Evolutionary conservation across 805 yeast genomes (phyloP).

Genomic region (Ogataea haglerorum): DNA sequence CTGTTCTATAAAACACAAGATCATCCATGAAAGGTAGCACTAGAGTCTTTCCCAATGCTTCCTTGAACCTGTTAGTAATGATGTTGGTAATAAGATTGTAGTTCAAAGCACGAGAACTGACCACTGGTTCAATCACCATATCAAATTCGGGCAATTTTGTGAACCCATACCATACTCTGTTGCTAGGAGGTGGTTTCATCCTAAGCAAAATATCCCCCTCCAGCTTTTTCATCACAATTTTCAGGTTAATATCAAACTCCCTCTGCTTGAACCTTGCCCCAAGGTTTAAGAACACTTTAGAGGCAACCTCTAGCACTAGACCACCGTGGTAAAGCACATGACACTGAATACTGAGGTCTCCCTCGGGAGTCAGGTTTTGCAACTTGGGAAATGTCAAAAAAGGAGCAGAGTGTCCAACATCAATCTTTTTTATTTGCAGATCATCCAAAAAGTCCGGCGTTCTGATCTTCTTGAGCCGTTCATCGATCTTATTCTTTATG

Average conservation of each 20-base stretch:
- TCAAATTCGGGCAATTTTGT: conserved; percentile 73
- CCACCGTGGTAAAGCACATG: conserved; percentile 72
- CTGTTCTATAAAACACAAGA: conserved; percentile 63
- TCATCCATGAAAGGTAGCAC: conserved; percentile 92
- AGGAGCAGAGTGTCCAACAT: conserved; percentile 81
- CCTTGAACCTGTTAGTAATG: conserved; percentile 74
- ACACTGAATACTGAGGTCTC: conserved; percentile 59
- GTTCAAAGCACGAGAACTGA: conserved; percentile 77
- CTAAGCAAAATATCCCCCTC: conserved; percentile 70
- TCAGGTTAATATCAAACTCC: conserved; percentile 71
- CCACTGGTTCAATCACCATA: conserved; percentile 82
- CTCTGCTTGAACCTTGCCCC: conserved; percentile 70
- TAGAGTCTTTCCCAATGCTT: conserved; percentile 71
- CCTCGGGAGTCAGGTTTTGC: conserved; percentile 72
- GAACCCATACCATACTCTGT: conserved; percentile 87
- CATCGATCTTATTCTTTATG: conserved; percentile 57
- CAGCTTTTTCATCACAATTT: conserved; percentile 62
- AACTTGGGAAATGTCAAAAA: conserved; percentile 69
- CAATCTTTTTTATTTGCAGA: conserved; percentile 65
- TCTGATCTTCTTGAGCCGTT: conserved; percentile 73
- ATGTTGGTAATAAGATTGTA: conserved; percentile 76
- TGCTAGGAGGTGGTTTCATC: conserved; percentile 87
- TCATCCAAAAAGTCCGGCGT: conserved; percentile 87
- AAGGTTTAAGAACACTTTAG: conserved; percentile 71
- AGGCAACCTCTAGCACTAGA: conserved; percentile 71